Percentiles rank a stretch among this genome's conserved stretches.
These are phyloP conservation scores for Dactylellina leptospora DNA, from an alignment of 2,329 filamentous ascomycete genomes.

Conservation along the genomic window DNA sequence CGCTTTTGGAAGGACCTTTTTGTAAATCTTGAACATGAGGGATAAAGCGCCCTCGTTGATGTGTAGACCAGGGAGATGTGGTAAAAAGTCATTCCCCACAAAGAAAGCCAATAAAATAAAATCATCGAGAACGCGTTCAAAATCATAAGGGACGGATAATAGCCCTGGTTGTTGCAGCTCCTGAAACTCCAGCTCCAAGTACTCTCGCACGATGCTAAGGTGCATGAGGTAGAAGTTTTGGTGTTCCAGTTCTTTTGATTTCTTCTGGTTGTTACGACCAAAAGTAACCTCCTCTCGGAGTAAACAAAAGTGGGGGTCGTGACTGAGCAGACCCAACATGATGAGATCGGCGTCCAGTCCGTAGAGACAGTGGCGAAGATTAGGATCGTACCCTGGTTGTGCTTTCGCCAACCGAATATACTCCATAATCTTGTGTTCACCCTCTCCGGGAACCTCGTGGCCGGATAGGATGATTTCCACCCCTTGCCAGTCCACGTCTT, in stretches of 20 bases:
- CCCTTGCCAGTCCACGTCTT: conserved; percentile 96
- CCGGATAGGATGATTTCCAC: conserved; percentile 96
- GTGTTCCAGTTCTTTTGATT: conserved; percentile 95
- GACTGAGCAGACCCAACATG: conserved; percentile 95
- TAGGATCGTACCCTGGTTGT: conserved; percentile 89
- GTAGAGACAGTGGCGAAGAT: conserved; percentile 95
- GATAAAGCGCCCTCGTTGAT: conserved; percentile 98
- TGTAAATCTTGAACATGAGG: conserved; percentile 97
- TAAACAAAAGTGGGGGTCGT: conserved; percentile 97
- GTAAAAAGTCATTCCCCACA: conserved; percentile 98
- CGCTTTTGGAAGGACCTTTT: conserved; percentile 82
- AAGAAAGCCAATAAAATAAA: conserved; percentile 99
- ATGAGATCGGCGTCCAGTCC: conserved; percentile 97
- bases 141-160: conserved; percentile 82
- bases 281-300: conserved; percentile 98
- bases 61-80: conserved; percentile 92
- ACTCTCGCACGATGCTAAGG: conserved; percentile 96
- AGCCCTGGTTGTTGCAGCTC: conserved; percentile 79
- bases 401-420: conserved; percentile 98
- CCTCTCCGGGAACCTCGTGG: conserved; percentile 96
- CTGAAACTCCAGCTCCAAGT: conserved; percentile 95
- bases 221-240: conserved; percentile 99
- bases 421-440: conserved; percentile 99
- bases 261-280: conserved; percentile 83
- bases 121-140: conserved; percentile 97